Evolutionary conservation across 176 grass and related monocot species (phyloP), one percentile per base, ranked within the genome.

Genomic region (Typha latifolia): DNA sequence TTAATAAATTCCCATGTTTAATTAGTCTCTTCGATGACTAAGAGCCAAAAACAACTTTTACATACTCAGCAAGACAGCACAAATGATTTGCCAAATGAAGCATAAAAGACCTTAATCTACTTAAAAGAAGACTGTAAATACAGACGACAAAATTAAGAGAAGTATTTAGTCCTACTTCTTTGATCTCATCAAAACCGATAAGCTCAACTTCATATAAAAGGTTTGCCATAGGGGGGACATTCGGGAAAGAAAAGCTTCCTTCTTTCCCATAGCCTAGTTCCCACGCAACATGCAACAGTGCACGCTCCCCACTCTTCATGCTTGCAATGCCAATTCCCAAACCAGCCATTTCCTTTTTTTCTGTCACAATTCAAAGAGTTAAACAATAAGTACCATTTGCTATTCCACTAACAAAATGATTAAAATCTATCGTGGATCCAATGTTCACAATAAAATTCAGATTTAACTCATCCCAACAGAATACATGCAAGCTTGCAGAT

Each of bases 191-290:
- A 76, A 85, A 93, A 56, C 89, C 94, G 62, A 99, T 90, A 76
- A 93, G 94, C 71, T 93, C 89, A 71, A 85, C 94, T 80, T 93
- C 86, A 71, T 99, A 99, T 51, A 93, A 22, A 70, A 93, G 88
- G 63, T 99, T 81, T 63, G 94, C 81, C 81, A 84, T 87, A 24
- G 94, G 89, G 51, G 94, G 83, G 14, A 99, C 94, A 81, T 99
- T 99, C 66, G 94, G 94, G 73, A 99, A 99, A 70, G 94, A 99
- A 82, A 99, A 99, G 67, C 68, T 99, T 75, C 89, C 94, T 80
- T 93, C 94, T 85, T 93, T 81, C 13, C 94, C 85, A 71, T 87
- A 99, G 32, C 83, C 86, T 72, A 90, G 72, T 79, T 99, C 94
- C 94, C 94, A 99, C 50, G 76, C 79, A 64, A 93, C 89, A 85